Evolutionary conservation across 495 filamentous ascomycete species (phyloP).

Genomic region (Neurospora sp.): DNA sequence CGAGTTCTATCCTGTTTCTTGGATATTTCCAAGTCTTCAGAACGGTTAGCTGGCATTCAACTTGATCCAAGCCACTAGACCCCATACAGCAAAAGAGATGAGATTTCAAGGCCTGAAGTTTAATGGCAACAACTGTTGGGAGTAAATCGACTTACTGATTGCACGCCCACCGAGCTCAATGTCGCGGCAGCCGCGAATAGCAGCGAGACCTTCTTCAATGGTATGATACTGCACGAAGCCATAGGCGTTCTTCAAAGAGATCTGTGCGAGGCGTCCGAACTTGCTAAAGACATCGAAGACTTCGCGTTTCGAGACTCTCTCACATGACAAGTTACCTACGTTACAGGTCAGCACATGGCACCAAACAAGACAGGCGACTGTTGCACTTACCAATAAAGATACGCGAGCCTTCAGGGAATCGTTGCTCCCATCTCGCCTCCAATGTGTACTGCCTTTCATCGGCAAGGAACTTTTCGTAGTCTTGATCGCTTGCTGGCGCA

Average conservation of each 20-base stretch:
- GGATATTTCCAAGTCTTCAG: slow-evolving; percentile 82
- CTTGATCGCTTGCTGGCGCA: slow-evolving; percentile 38
- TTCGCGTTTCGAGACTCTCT: slow-evolving; percentile 87
- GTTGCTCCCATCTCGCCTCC: slow-evolving; percentile 59
- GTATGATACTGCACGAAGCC: slow-evolving; percentile 94
- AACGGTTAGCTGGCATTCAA: slow-evolving; percentile 6
- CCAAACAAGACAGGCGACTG: not conserved
- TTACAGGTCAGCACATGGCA: not conserved
- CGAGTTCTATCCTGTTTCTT: slow-evolving; percentile 72
- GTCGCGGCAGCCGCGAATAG: slow-evolving; percentile 69
- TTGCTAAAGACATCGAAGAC: slow-evolving; percentile 81
- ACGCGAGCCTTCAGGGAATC: slow-evolving; percentile 75
- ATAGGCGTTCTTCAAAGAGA: slow-evolving; percentile 94
- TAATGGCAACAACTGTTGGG: not conserved
- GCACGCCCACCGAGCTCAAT: slow-evolving; percentile 68
- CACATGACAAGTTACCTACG: slow-evolving; percentile 86
- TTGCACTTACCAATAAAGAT: slow-evolving; percentile 77
- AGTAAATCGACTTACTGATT: slow-evolving; percentile 63
- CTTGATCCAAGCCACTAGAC: not conserved
- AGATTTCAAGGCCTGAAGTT: not conserved
- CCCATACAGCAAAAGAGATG: not conserved
- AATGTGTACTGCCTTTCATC: slow-evolving; percentile 51
- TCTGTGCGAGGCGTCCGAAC: slow-evolving; percentile 83
- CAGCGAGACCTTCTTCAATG: slow-evolving; percentile 55
- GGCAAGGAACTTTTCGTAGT: slow-evolving; percentile 73